Conservation (phyloP, 441 rosid species). For the Populus hybrid region DNA sequence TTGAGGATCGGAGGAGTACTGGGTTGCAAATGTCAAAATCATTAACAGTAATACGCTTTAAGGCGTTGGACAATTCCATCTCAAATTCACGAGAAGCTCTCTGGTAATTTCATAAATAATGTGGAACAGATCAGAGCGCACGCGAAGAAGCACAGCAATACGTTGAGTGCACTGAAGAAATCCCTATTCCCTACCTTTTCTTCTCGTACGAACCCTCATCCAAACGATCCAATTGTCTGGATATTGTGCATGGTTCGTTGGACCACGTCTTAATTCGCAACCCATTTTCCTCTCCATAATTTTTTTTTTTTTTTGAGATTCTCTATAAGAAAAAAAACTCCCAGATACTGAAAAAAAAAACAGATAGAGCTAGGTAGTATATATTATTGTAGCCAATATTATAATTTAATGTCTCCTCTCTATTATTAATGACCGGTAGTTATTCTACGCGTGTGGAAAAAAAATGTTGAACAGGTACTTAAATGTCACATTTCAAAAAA, state of each 20-base stretch:
- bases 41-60: background rate
- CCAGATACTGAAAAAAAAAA: background rate
- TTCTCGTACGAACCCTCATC: background rate
- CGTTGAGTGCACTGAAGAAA: background rate
- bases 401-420: slow-evolving; percentile 1
- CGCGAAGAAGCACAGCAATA: background rate
- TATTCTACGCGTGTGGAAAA: slow-evolving; percentile 27
- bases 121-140: background rate
- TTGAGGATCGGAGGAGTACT: too few relatives aligned
- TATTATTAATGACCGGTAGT: slow-evolving; percentile 22
- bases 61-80: background rate
- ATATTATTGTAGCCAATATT: background rate
- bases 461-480: slow-evolving; percentile 13
- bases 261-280: too few relatives aligned
- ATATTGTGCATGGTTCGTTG: background rate
- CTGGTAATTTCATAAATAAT: background rate
- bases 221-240: background rate
- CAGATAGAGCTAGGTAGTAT: background rate
- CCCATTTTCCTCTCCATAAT: background rate
- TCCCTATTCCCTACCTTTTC: background rate
- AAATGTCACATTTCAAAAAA: background rate
- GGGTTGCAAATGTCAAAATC: background rate
- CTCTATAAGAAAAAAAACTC: background rate
- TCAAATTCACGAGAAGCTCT: too few relatives aligned
- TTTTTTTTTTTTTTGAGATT: background rate